A percentile compares a stretch with the other conserved stretches of the same genome.
Conservation (phyloP, 2,329 filamentous ascomycete species). For the Aureobasidium lini region DNA sequence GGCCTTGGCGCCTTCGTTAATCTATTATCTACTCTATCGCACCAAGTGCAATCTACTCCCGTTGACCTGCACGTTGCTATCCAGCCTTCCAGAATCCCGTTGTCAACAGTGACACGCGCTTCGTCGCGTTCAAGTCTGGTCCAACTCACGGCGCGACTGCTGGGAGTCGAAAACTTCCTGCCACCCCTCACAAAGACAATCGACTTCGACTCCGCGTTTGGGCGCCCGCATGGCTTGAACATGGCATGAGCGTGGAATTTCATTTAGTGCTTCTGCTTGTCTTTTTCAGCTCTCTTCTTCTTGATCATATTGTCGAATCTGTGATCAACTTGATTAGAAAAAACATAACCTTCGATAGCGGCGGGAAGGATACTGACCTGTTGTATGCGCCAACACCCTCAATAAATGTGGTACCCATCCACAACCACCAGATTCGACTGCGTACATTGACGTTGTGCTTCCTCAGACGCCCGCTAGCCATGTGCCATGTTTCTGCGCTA, state of each 20-base stretch:
- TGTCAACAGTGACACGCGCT: background rate
- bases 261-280: conserved; percentile 32
- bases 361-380: conserved; percentile 24
- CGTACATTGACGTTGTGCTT: conserved; percentile 45
- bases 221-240: background rate
- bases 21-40: background rate
- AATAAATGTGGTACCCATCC: conserved; percentile 45
- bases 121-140: background rate
- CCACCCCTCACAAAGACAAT: background rate
- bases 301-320: conserved; percentile 37
- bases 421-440: conserved; percentile 46
- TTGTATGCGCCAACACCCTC: conserved; percentile 45
- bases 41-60: background rate
- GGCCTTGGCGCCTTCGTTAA: background rate
- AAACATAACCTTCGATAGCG: no score
- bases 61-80: background rate
- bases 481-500: conserved; percentile 48
- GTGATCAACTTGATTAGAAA: background rate
- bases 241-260: background rate
- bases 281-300: conserved; percentile 32
- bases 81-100: background rate
- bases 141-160: no score
- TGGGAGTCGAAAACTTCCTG: background rate
- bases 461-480: conserved; percentile 40
- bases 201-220: background rate